Evolutionary conservation across 805 yeast species (phyloP).

Genomic region (Dipodascopsis uninucleata): DNA sequence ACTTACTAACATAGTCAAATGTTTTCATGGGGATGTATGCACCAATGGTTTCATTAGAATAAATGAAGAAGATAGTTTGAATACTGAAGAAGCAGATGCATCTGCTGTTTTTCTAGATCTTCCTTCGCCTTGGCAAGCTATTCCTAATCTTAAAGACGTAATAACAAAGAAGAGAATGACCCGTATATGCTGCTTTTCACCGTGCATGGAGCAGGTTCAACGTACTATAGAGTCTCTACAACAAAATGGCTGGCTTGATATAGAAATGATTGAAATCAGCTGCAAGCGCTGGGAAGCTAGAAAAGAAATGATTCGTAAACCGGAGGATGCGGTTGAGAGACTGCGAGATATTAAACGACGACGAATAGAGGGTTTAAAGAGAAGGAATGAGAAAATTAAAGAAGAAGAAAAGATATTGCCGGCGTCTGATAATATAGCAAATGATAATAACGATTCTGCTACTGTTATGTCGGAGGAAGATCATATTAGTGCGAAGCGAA

Average conservation of each 20-base stretch:
- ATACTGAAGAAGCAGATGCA: conserved; percentile 45
- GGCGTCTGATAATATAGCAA: conserved; percentile 33
- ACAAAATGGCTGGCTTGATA: conserved; percentile 72
- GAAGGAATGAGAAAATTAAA: conserved; percentile 31
- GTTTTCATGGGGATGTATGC: conserved; percentile 92
- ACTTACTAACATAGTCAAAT: conserved; percentile 51
- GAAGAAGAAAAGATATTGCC: conserved; percentile 22
- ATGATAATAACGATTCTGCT: conserved; percentile 33
- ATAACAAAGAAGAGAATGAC: conserved; percentile 52
- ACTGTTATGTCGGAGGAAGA: conserved; percentile 28
- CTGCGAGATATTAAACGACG: conserved; percentile 74
- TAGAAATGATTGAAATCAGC: conserved; percentile 89
- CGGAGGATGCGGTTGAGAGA: conserved; percentile 76
- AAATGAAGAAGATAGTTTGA: conserved; percentile 37
- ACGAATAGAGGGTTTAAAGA: conserved; percentile 48
- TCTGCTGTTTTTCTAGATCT: conserved; percentile 81
- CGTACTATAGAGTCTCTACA: conserved; percentile 75
- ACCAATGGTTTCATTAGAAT: conserved; percentile 60
- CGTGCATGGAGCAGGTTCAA: conserved; percentile 95
- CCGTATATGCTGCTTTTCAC: conserved; percentile 90
- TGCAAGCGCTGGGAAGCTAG: conserved; percentile 86
- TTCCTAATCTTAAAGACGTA: conserved; percentile 64
- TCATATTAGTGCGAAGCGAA: too few species aligned
- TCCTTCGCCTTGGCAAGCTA: conserved; percentile 97
- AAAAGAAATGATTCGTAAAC: conserved; percentile 76